Percentiles rank a stretch among this genome's conserved stretches.
Conservation (phyloP, 2,329 filamentous ascomycete species). For the Catunica adiposa region DNA sequence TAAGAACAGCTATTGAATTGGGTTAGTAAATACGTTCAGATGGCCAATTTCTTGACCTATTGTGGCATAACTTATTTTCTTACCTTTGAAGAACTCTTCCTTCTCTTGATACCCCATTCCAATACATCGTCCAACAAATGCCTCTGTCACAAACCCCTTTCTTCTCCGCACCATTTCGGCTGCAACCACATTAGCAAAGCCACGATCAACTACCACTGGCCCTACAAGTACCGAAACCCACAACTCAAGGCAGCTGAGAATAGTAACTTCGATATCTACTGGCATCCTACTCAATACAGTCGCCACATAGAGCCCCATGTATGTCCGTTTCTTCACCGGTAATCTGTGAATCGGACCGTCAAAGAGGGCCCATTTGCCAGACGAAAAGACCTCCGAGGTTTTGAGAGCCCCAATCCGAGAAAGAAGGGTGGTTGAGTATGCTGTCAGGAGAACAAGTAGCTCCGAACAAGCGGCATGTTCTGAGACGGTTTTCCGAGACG, state of each 20-base stretch:
- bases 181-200: constrained; percentile 34
- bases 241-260: constrained; percentile 31
- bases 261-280: constrained; percentile 30
- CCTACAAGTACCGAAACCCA: constrained; percentile 38
- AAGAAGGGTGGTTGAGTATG: constrained; percentile 30
- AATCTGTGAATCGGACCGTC: constrained; percentile 26
- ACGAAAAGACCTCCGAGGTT: constrained; percentile 29
- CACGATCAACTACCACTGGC: constrained; percentile 26
- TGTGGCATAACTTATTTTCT: no score
- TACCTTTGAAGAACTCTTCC: constrained; percentile 32
- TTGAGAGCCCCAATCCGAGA: constrained; percentile 29
- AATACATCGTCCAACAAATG: constrained; percentile 21
- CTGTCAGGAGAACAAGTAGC: constrained; percentile 29
- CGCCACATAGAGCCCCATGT: constrained; percentile 34
- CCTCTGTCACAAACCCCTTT: constrained; percentile 28
- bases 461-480: constrained; percentile 25
- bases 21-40: constrained; percentile 1
- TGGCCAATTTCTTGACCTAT: no score
- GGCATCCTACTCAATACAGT: constrained; percentile 31
- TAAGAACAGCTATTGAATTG: constrained; percentile 22
- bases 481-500: constrained; percentile 2
- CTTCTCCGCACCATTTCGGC: constrained; percentile 27
- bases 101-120: constrained; percentile 33
- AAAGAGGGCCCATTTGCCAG: constrained; percentile 32
- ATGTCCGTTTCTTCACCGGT: constrained; percentile 26